These are phyloP conservation scores for Cercophora samala DNA, from an alignment of 495 filamentous ascomycete genomes.

Conservation along the genomic window DNA sequence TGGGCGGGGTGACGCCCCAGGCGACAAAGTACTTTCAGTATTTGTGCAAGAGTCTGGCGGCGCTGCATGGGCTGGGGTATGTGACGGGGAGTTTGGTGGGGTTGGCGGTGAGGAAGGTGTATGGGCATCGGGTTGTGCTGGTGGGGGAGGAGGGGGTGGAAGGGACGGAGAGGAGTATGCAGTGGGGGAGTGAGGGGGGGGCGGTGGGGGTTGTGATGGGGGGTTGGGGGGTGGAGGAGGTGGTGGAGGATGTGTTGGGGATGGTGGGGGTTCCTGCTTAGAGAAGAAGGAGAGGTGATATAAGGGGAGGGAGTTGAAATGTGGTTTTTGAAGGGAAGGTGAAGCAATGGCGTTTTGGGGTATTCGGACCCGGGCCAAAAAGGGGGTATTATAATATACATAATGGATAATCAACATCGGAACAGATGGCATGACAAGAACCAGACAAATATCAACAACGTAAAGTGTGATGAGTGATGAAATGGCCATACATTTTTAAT, in stretches of 20 bases:
- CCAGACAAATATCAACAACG: neutral
- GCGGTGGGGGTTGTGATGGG: slow-evolving; percentile 65
- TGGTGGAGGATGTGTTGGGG: slow-evolving; percentile 78
- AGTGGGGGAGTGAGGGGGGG: slow-evolving; percentile 80
- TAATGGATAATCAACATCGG: neutral
- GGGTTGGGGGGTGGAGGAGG: slow-evolving; percentile 66
- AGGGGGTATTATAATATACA: neutral
- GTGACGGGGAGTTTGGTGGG: slow-evolving; percentile 80
- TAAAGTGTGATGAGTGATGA: neutral
- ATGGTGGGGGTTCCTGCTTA: slow-evolving; percentile 68
- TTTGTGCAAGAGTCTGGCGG: slow-evolving; percentile 69
- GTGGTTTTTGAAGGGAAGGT: neutral
- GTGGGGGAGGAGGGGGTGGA: slow-evolving; percentile 54
- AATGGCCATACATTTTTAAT: neutral
- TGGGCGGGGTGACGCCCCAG: slow-evolving; percentile 67
- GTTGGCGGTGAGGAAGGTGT: slow-evolving; percentile 71
- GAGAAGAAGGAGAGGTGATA: slow-evolving; percentile 17
- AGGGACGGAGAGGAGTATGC: slow-evolving; percentile 78
- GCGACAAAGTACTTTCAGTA: slow-evolving; percentile 74
- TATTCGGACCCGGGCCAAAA: neutral
- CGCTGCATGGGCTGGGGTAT: slow-evolving; percentile 75
- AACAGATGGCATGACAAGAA: neutral
- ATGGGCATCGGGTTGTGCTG: neutral
- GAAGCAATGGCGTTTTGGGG: neutral
- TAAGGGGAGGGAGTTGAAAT: neutral